Evolutionary conservation across 139 green algal species (phyloP).

Genomic region (Eudorina sp.): DNA sequence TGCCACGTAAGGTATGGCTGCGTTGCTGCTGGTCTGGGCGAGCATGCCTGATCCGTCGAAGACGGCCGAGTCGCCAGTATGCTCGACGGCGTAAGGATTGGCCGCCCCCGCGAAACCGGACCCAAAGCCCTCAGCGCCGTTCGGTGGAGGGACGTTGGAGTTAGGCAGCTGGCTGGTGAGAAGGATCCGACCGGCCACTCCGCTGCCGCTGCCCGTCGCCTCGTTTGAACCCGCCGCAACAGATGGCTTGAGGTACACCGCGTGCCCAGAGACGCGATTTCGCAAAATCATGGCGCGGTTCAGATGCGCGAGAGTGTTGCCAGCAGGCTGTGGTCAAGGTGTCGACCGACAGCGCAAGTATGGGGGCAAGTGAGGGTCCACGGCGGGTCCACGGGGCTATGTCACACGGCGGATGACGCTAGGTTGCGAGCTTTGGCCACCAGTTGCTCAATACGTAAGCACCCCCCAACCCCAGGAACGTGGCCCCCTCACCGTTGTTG

Average conservation of each 20-base stretch:
- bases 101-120: background rate
- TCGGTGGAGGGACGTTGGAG: background rate
- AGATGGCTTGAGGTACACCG: background rate
- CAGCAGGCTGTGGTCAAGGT: background rate
- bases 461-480: background rate
- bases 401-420: too few relatives aligned
- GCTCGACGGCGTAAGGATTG: background rate
- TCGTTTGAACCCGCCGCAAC: background rate
- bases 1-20: background rate
- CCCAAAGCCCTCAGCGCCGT: background rate
- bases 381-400: too few relatives aligned
- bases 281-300: slow-evolving; percentile 22
- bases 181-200: background rate
- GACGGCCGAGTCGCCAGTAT: background rate
- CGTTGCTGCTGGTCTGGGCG: background rate
- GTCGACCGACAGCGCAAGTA: background rate
- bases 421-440: too few relatives aligned
- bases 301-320: slow-evolving; percentile 15
- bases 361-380: background rate
- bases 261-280: background rate
- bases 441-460: too few relatives aligned
- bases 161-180: background rate
- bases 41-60: background rate
- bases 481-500: slow-evolving; percentile 1
- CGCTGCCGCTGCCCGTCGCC: background rate